Evolutionary conservation across 805 yeast species (phyloP).

Genomic region (Candida tallmaniae): DNA sequence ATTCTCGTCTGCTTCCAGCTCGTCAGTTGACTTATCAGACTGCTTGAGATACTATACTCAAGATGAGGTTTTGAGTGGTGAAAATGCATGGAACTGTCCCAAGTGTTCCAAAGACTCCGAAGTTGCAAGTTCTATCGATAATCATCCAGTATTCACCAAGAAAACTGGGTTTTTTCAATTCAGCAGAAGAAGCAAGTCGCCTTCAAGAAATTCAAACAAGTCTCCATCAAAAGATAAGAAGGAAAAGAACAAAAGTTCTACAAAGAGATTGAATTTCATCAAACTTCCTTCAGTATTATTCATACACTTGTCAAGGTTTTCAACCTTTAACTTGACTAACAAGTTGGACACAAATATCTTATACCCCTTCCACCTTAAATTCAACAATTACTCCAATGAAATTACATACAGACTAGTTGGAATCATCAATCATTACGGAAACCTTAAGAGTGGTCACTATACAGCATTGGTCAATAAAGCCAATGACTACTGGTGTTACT

Average conservation of each 20-base stretch:
- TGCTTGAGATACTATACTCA: slow-evolving; percentile 58
- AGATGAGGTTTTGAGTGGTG: slow-evolving; percentile 65
- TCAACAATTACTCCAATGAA: slow-evolving; percentile 29
- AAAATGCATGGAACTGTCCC: slow-evolving; percentile 84
- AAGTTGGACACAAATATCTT: slow-evolving; percentile 46
- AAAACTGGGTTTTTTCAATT: slow-evolving; percentile 32
- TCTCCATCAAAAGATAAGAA: slow-evolving; percentile 2
- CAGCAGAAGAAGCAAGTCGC: slow-evolving; percentile 32
- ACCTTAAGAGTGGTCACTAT: slow-evolving; percentile 70
- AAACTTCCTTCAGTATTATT: slow-evolving; percentile 35
- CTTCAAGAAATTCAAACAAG: slow-evolving; percentile 17
- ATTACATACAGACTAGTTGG: slow-evolving; percentile 54
- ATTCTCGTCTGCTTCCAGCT: slow-evolving; percentile 18
- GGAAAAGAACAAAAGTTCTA: slow-evolving; percentile 12
- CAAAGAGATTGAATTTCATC: slow-evolving; percentile 26
- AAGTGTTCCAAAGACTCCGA: slow-evolving; percentile 43
- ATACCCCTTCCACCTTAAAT: slow-evolving; percentile 52
- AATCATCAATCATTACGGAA: slow-evolving; percentile 68
- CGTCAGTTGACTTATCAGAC: slow-evolving; percentile 48
- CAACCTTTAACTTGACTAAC: slow-evolving; percentile 48
- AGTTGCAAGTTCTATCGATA: slow-evolving; percentile 19
- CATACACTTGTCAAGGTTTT: slow-evolving; percentile 40
- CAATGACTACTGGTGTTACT: slow-evolving; percentile 60
- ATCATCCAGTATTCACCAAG: slow-evolving; percentile 35
- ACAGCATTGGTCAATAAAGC: slow-evolving; percentile 59